Conservation (phyloP, 2,329 filamentous ascomycete genomes). For the Monosporascus sp. region DNA sequence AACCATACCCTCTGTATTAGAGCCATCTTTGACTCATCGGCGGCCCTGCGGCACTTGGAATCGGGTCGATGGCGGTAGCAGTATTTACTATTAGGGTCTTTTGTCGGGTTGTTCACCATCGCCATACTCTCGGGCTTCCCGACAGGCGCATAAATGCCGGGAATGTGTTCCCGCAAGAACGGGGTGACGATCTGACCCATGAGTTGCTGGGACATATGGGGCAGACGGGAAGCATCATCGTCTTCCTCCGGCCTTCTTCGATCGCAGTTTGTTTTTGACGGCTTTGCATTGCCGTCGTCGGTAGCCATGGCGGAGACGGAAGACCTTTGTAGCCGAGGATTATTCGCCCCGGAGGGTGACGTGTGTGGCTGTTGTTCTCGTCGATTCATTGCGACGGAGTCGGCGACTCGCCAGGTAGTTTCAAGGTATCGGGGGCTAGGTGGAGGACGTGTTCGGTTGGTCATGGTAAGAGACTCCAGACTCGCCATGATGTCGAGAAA, state of each 20-base stretch:
- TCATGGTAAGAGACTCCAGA: background rate
- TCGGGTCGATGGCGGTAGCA: constrained; percentile 95
- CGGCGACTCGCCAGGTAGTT: background rate
- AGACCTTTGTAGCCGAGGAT: constrained; percentile 10
- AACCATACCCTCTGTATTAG: constrained; percentile 74
- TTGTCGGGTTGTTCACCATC: constrained; percentile 32
- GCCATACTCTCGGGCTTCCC: constrained; percentile 49
- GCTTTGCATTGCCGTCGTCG: constrained; percentile 19
- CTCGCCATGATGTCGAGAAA: background rate
- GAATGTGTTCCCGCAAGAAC: constrained; percentile 87
- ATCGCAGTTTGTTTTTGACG: constrained; percentile 42
- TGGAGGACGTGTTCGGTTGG: background rate
- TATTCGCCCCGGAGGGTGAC: background rate
- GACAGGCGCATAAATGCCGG: constrained; percentile 77
- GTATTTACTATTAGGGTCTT: constrained; percentile 75
- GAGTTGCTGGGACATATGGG: constrained; percentile 58
- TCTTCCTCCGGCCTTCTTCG: constrained; percentile 45
- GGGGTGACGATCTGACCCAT: constrained; percentile 76
- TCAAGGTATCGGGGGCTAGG: background rate
- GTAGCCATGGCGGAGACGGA: constrained; percentile 7
- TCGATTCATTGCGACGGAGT: background rate
- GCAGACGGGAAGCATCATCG: constrained; percentile 42
- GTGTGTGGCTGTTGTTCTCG: background rate
- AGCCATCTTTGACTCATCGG: constrained; percentile 94
- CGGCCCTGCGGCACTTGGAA: constrained; percentile 85